Evolutionary conservation across 2,329 filamentous ascomycete genomes (phyloP), one percentile per base, ranked within the genome.

Genomic region (Botrytis pseudocinerea): DNA sequence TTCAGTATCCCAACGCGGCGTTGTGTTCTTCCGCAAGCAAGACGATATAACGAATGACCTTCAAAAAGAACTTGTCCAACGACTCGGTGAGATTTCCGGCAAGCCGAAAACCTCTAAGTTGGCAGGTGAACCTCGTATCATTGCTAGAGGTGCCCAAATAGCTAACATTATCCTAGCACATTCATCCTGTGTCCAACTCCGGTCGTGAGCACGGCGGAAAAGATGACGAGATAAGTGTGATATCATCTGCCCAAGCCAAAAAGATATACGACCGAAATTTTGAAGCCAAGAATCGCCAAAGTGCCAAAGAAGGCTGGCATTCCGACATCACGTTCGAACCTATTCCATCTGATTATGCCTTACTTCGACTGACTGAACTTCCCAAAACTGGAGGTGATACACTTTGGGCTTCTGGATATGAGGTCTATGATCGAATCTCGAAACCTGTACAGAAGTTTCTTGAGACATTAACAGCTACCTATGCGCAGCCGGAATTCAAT

Each of bases 21-120:
- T 93, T 5, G 90, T 92, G 46, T 92, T 92, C 83, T 91, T 93
- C 82, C 87, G 90, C 32, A 85, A 87, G 44, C 91, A 93, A 76
- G 84, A 91, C 78, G 83, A 84, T 51, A 81, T 92, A 54, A 86
- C 85, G 75, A 87, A 91, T 78, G 87, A 89, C 1, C 84, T 90
- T 2, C 90, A 92, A 78, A 93, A 93, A 82, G 83, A 89, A 71
- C 84, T 93, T 0, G 87, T 89, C 32, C 85, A 90, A 64, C 84
- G 86, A 0, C 85, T 91, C 0, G 89, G 89, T 18, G 82, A 89
- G 78, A 83, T 90, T 0, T 84, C 86, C 0, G 88, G 88, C 72
- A 89, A 89, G 74, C 89, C 89, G 0, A 78, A 81, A 0, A 85
- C 85, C 0, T 89, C 88, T 0, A 84, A 84, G 38, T 82, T 91